A percentile compares a stretch with the other conserved stretches of the same genome.
These are phyloP conservation scores for Zygosaccharomyces sapae DNA, from an alignment of 1,139 yeast species.

Conservation along the genomic window DNA sequence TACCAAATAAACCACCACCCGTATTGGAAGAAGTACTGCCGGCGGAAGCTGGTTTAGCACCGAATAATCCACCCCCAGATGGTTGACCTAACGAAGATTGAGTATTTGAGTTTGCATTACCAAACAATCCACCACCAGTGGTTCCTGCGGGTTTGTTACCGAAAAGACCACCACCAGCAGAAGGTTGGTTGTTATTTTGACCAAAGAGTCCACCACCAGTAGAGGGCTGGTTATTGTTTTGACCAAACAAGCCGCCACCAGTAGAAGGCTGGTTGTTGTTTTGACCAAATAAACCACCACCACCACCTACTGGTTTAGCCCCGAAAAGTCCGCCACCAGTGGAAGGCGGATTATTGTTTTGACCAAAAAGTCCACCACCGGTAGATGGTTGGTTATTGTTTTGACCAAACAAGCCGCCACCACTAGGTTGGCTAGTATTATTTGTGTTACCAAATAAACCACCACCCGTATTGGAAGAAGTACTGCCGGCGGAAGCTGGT, in stretches of 20 bases:
- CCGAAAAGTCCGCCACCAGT: conserved; percentile 36
- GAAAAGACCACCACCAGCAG: conserved; percentile 23
- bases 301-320: conserved; percentile 23
- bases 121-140: conserved; percentile 25
- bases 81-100: not conserved
- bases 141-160: not conserved
- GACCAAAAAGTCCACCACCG: conserved; percentile 30
- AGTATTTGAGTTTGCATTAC: conserved; percentile 7
- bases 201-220: conserved; percentile 35
- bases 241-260: conserved; percentile 37
- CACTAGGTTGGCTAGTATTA: conserved; percentile 27
- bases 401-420: conserved; percentile 38
- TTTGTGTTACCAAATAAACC: conserved; percentile 22
- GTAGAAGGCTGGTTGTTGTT: conserved; percentile 22
- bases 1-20: conserved; percentile 37
- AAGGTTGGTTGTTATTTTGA: conserved; percentile 15
- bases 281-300: conserved; percentile 38
- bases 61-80: conserved; percentile 25
- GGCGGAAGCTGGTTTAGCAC: conserved; percentile 18
- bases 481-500: conserved; percentile 19
- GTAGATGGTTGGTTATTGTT: conserved; percentile 13
- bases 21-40: conserved; percentile 13
- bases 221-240: conserved; percentile 21
- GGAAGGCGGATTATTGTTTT: not conserved
- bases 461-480: conserved; percentile 5